Percentiles rank a stretch among this genome's conserved stretches.
phyloP scores from a whole-genome alignment of 148 eudicot genomes.

The Chenopodium formosanum region DNA sequence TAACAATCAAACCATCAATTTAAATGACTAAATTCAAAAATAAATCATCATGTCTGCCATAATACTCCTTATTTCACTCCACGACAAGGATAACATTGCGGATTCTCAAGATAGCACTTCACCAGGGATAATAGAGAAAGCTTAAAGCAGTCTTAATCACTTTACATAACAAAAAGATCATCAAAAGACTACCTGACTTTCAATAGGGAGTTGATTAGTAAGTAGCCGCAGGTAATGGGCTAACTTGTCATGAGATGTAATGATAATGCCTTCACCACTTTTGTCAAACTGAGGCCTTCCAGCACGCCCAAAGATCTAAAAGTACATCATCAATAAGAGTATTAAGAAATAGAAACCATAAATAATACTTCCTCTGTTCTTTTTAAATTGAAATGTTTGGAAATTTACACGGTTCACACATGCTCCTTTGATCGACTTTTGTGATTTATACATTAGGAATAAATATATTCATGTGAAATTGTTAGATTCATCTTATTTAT shows the following conservation, averaged over 20 bases:
- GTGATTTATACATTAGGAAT: no score
- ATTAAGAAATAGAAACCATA: background rate
- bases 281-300: slow-evolving; percentile 99
- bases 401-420: no score
- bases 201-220: slow-evolving; percentile 97
- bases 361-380: no score
- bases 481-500: no score
- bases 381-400: no score
- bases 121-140: background rate
- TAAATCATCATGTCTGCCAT: background rate
- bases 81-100: background rate
- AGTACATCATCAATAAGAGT: slow-evolving; percentile 8
- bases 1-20: background rate
- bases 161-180: background rate
- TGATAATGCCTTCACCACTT: slow-evolving; percentile 99
- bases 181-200: slow-evolving; percentile 70
- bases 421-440: no score
- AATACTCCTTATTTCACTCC: background rate
- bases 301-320: slow-evolving; percentile 97
- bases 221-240: slow-evolving; percentile 85
- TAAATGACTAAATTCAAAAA: background rate
- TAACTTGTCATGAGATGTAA: slow-evolving; percentile 88
- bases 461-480: no score
- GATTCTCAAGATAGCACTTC: background rate
- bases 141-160: background rate